phyloP scores from a whole-genome alignment of 2,329 filamentous ascomycete genomes.

The Neofusicoccum sp. region DNA sequence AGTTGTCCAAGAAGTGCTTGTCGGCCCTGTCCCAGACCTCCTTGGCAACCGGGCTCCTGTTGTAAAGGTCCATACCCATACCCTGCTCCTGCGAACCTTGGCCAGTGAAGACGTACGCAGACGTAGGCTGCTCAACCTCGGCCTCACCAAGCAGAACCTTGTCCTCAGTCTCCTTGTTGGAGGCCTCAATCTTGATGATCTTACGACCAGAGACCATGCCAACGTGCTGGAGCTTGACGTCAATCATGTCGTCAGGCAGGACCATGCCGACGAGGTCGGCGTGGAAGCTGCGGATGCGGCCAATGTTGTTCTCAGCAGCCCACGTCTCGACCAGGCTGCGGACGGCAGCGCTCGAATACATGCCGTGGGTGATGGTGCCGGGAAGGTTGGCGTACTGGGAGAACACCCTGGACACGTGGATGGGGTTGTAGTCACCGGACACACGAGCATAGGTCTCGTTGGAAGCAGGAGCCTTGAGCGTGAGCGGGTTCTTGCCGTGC shows the following conservation, averaged over 20 bases:
- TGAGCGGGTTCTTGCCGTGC: constrained; percentile 85
- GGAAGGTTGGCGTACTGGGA: constrained; percentile 93
- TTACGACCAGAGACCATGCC: constrained; percentile 98
- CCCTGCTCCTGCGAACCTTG: constrained; percentile 98
- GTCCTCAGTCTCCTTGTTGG: constrained; percentile 93
- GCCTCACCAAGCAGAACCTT: constrained; percentile 95
- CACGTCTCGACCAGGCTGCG: constrained; percentile 96
- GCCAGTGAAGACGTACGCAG: constrained; percentile 96
- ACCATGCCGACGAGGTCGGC: constrained; percentile 98
- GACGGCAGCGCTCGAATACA: constrained; percentile 98
- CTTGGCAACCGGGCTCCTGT: constrained; percentile 88
- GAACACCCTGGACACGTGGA: constrained; percentile 97
- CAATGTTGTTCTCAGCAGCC: constrained; percentile 98
- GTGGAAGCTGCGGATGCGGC: constrained; percentile 95
- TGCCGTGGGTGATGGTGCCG: constrained; percentile 97
- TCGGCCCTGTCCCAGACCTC: constrained; percentile 92
- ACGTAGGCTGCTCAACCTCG: constrained; percentile 96
- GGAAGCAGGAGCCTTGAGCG: constrained; percentile 86
- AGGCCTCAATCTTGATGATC: constrained; percentile 98
- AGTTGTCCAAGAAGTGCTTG: constrained; percentile 98
- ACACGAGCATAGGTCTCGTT: constrained; percentile 98
- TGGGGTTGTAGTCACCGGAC: constrained; percentile 98
- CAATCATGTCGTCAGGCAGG: constrained; percentile 89
- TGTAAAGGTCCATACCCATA: constrained; percentile 99
- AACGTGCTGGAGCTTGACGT: constrained; percentile 93